Evolutionary conservation across 495 filamentous ascomycete genomes (phyloP).

Genomic region (Beverwykella pulmonaria): DNA sequence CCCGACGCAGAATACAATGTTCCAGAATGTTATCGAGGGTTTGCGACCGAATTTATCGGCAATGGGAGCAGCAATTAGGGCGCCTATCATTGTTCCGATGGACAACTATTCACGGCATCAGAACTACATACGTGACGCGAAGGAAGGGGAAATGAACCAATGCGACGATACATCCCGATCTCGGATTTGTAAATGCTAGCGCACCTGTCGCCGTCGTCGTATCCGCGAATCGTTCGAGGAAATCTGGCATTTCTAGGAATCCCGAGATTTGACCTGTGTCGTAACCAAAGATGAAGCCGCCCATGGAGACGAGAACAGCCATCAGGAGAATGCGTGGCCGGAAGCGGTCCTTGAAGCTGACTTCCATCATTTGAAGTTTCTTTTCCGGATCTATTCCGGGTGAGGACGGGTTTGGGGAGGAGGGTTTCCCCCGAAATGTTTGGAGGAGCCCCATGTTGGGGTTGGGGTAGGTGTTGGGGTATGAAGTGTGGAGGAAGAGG

Average conservation of each 20-base stretch:
- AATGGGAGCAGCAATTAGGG: conserved; percentile 33
- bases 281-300: conserved; percentile 49
- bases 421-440: background rate
- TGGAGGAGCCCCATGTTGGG: background rate
- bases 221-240: conserved; percentile 30
- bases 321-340: conserved; percentile 20
- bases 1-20: conserved; percentile 37
- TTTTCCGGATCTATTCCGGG: conserved; percentile 17
- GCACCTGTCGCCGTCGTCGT: conserved; percentile 11
- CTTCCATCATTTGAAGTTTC: conserved; percentile 11
- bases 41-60: conserved; percentile 37
- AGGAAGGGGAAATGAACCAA: background rate
- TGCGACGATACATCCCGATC: conserved; percentile 30
- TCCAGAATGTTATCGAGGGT: conserved; percentile 29
- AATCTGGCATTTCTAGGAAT: conserved; percentile 41
- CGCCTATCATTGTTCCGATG: conserved; percentile 38
- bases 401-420: background rate
- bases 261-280: conserved; percentile 50
- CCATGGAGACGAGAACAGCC: conserved; percentile 38
- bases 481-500: background rate
- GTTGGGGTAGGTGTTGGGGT: background rate
- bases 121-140: background rate
- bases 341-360: conserved; percentile 11
- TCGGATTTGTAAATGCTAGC: conserved; percentile 16
- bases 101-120: conserved; percentile 17